These are phyloP conservation scores for Ambrosia hybrid DNA, from an alignment of 140 eudicot genomes.

Conservation along the genomic window DNA sequence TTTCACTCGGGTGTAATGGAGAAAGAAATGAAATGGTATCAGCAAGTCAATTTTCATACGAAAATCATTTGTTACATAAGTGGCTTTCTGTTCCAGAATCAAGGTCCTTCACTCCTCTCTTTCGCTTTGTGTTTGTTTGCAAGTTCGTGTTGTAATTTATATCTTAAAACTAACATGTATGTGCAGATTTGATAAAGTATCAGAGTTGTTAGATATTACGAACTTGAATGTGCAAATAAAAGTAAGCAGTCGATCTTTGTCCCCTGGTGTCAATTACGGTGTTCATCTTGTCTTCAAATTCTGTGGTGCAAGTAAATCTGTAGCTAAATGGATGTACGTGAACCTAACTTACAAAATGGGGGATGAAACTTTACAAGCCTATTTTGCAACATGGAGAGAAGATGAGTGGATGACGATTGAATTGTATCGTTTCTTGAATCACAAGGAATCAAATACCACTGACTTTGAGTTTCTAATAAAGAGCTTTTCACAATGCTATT, in stretches of 20 bases:
- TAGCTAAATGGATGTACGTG: background rate
- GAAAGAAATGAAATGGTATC: background rate
- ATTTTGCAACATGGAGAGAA: slow-evolving; percentile 13
- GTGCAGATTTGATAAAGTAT: slow-evolving; percentile 6
- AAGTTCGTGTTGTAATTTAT: background rate
- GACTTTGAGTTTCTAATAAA: slow-evolving; percentile 2
- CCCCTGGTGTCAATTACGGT: background rate
- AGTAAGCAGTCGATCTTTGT: background rate
- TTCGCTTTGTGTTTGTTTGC: background rate
- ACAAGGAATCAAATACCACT: background rate
- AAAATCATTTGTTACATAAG: background rate
- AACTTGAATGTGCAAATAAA: background rate
- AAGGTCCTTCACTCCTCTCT: background rate
- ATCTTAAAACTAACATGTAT: background rate
- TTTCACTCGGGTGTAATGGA: slow-evolving; percentile 14
- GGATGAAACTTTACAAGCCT: background rate
- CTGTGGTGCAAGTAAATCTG: background rate
- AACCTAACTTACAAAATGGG: slow-evolving; percentile 15
- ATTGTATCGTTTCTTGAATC: slow-evolving; percentile 3
- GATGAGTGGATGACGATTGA: slow-evolving; percentile 12
- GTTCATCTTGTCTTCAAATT: slow-evolving; percentile 7
- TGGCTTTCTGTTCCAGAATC: slow-evolving; percentile 1
- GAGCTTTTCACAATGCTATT: background rate
- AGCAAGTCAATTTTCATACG: slow-evolving; percentile 3
- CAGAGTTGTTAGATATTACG: background rate